Evolutionary conservation across 1,284 basidiomycete genomes (phyloP).

Genomic region (Cutaneotrichosporon sp.): DNA sequence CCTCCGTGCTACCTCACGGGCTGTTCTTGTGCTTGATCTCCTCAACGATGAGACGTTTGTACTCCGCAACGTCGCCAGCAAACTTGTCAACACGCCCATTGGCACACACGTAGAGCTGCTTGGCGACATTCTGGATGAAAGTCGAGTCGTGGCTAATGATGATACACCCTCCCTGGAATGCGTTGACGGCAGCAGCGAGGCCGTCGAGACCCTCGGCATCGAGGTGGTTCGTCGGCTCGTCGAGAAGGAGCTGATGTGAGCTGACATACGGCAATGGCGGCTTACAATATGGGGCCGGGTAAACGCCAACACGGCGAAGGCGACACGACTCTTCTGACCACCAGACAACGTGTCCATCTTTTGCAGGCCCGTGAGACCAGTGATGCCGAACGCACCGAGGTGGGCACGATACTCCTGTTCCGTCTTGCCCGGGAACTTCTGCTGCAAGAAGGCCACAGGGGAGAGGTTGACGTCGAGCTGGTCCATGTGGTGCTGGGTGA

Average conservation of each 20-base stretch:
- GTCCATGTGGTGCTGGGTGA: constrained; percentile 97
- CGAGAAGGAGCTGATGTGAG: constrained; percentile 59
- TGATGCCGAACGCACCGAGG: constrained; percentile 97
- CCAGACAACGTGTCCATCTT: constrained; percentile 59
- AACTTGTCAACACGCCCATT: constrained; percentile 80
- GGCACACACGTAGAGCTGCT: constrained; percentile 64
- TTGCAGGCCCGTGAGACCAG: constrained; percentile 77
- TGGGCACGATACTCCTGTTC: constrained; percentile 95
- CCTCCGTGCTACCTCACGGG: not conserved
- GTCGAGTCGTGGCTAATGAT: constrained; percentile 89
- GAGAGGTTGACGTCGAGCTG: constrained; percentile 77
- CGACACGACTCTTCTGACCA: constrained; percentile 95
- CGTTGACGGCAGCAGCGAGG: constrained; percentile 76
- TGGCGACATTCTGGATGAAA: constrained; percentile 68
- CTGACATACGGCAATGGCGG: not conserved
- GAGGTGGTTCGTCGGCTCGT: constrained; percentile 97
- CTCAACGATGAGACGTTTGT: constrained; percentile 63
- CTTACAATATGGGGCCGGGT: constrained; percentile 70
- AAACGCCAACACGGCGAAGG: constrained; percentile 86
- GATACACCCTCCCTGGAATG: constrained; percentile 86
- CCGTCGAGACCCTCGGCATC: constrained; percentile 94
- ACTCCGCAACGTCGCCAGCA: constrained; percentile 81
- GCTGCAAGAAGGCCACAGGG: constrained; percentile 87
- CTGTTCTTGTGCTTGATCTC: constrained; percentile 6
- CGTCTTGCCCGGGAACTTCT: constrained; percentile 85